Conservation (phyloP, 108 stramenopile species). For the Cyclotella atomus region DNA sequence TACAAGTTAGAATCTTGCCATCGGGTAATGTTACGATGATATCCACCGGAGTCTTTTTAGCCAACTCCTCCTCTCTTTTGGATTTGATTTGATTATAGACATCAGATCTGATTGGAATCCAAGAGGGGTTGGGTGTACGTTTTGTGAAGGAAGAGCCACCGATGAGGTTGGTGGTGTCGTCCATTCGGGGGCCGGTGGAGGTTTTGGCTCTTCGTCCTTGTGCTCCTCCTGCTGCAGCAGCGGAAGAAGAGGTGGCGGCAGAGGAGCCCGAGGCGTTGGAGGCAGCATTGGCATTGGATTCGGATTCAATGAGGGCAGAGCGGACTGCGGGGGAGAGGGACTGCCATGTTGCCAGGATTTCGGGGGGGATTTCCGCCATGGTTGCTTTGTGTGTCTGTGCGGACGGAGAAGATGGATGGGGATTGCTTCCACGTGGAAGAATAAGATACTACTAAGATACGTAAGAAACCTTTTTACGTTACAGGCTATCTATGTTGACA, state of each 20-base stretch:
- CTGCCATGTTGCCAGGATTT: slow-evolving; percentile 31
- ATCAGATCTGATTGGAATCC: slow-evolving; percentile 67
- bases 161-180: slow-evolving; percentile 56
- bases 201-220: slow-evolving; percentile 87
- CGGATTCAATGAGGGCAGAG: slow-evolving; percentile 47
- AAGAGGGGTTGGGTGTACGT: slow-evolving; percentile 66
- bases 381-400: slow-evolving; percentile 13
- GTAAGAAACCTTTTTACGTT: not conserved
- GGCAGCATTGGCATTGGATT: no score
- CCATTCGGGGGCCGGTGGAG: slow-evolving; percentile 81
- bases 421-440: not conserved
- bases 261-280: not conserved
- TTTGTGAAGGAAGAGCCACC: slow-evolving; percentile 79
- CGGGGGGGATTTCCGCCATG: slow-evolving; percentile 42
- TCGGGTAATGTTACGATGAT: slow-evolving; percentile 97
- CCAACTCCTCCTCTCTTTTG: slow-evolving; percentile 63
- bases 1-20: slow-evolving; percentile 71
- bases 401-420: not conserved
- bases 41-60: slow-evolving; percentile 69
- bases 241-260: not conserved
- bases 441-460: not conserved
- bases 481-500: no score
- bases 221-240: slow-evolving; percentile 6
- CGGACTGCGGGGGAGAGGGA: slow-evolving; percentile 44
- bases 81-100: slow-evolving; percentile 68